Conservation (phyloP, 805 yeast species). For the Candida xyloterini region DNA sequence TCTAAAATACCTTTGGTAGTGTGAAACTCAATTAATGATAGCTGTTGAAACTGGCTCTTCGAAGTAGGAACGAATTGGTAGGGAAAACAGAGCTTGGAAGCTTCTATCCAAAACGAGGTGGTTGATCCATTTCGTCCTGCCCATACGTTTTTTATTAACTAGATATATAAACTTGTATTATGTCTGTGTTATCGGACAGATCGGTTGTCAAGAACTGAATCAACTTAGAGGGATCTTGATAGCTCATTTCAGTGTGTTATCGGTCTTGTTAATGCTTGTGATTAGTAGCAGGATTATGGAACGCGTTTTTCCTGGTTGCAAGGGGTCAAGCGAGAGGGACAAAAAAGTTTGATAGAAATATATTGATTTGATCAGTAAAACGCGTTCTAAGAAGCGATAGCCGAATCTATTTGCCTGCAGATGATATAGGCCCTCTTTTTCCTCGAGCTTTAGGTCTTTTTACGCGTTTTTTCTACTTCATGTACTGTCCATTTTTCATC, state of each 20-base stretch:
- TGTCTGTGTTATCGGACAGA: constrained; percentile 5
- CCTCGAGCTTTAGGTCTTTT: background rate
- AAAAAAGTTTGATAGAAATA: background rate
- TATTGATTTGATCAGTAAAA: too few relatives aligned
- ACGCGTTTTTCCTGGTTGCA: constrained; percentile 11
- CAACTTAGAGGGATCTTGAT: background rate
- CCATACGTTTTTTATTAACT: too few relatives aligned
- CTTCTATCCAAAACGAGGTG: too few relatives aligned
- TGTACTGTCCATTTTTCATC: background rate
- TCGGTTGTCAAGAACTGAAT: background rate
- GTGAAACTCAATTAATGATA: background rate
- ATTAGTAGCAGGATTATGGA: constrained; percentile 4
- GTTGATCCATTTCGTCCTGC: too few relatives aligned
- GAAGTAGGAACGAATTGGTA: too few relatives aligned
- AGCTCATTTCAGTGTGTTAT: constrained; percentile 5
- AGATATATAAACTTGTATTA: too few relatives aligned
- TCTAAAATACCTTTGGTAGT: background rate
- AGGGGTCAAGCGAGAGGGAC: background rate
- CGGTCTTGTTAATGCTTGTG: constrained; percentile 8
- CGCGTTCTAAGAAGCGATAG: background rate
- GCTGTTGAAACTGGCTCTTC: background rate
- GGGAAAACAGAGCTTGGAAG: too few relatives aligned
- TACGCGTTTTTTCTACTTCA: background rate
- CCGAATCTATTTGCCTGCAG: background rate
- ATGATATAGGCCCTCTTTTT: background rate